Base-by-base conservation (phyloP, 495 filamentous ascomycete species). In the Annulohypoxylon moriforme region DNA sequence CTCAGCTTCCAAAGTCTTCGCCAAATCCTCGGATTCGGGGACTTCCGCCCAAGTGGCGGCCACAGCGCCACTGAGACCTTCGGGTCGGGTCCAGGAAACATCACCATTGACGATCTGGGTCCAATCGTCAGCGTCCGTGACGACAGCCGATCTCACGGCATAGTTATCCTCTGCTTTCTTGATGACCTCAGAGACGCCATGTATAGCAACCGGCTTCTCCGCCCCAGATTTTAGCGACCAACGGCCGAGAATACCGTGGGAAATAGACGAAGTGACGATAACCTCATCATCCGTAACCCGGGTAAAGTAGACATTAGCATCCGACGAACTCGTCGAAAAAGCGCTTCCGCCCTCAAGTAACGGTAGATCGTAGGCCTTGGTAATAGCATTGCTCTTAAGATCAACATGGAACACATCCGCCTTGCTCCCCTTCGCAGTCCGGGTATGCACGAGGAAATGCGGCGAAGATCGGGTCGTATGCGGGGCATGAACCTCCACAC, bases 391-490 rank as follows among this genome's bases (percentile, higher is more conserved):
- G n/a, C 85, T 87, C 76, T 87, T 87, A 58, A 92, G 75, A 72
- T 97, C 87, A 70, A 96, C 84, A 70, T 96, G 93, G 76, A 89
- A 98, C 29, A 97, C 91, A 68, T 96, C 92, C 4, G 92, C 94
- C 84, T 90, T 93, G 75, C 94, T 91, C 14, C 88, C 88, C 13
- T 83, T 85, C 3, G 80, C 79, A 0, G 93, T 93, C 74, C 90
- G 87, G 77, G 87, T 96, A 67, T 97, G 92, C 7, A 98, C 92
- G 44, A 98, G 81, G 80, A 97, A 93, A 83, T 96, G 91, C 3
- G 92, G 84, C 24, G 88, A 81, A 31, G 91, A 90, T 76, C 90
- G 90, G 25, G 89, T 80, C 57, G 90, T 83, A 57, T 88, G 86
- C 4, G 93, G 88, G 13, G 93, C 90, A 76, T 96, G 92, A 22